These are phyloP conservation scores for Pseudodiploospora longispora DNA, from an alignment of 2,329 filamentous ascomycete genomes.

Conservation along the genomic window DNA sequence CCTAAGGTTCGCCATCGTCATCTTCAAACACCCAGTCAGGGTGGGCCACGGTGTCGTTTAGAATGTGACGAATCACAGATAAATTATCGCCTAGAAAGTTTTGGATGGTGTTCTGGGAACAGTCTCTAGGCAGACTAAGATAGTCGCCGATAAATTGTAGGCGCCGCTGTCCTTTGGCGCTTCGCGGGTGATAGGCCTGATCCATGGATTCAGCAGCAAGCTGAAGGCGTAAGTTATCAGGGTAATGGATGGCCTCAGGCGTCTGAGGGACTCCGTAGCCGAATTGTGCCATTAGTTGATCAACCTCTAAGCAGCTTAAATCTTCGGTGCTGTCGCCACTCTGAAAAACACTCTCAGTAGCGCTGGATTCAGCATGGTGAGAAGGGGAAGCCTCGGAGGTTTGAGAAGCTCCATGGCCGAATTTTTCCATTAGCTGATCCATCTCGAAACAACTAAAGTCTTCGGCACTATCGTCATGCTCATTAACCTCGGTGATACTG, in stretches of 20 bases:
- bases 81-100: constrained; percentile 12
- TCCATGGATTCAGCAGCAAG: neutral
- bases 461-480: no score
- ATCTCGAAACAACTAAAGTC: no score
- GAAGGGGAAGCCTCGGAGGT: neutral
- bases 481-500: no score
- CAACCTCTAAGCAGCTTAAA: no score
- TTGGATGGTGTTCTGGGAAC: constrained; percentile 5
- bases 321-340: no score
- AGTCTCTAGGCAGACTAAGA: constrained; percentile 7
- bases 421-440: no score
- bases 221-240: no score
- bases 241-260: no score
- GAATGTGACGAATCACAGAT: constrained; percentile 14
- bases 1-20: neutral
- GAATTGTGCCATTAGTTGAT: no score
- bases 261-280: no score
- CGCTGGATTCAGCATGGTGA: neutral
- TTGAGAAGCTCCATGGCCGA: neutral
- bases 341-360: no score
- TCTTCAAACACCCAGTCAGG: constrained; percentile 3
- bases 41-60: neutral
- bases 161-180: neutral
- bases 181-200: neutral
- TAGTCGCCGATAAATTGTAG: constrained; percentile 8